A percentile compares a stretch with the other conserved stretches of the same genome.
Evolutionary conservation across 257 asterid genomes (phyloP).

Genomic region (Plantago ovata): DNA sequence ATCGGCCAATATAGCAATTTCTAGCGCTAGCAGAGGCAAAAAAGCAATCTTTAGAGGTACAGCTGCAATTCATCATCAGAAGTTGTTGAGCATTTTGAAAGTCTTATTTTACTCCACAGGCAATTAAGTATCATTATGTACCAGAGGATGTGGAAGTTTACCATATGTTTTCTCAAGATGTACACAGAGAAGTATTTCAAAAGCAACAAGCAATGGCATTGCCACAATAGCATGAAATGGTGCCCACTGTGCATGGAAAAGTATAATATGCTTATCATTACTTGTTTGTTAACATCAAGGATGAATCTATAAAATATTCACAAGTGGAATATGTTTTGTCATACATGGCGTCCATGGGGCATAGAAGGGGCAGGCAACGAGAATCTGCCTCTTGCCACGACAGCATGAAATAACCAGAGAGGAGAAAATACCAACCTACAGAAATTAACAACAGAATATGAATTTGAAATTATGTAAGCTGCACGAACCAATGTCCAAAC

Average conservation of each 20-base stretch:
- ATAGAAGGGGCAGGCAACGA: slow-evolving; percentile 96
- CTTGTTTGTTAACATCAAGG: neutral
- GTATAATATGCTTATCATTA: slow-evolving; percentile 18
- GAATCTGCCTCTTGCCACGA: slow-evolving; percentile 95
- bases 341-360: slow-evolving; percentile 92
- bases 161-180: slow-evolving; percentile 67
- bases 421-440: slow-evolving; percentile 80
- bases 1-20: slow-evolving; percentile 80
- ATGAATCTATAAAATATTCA: neutral
- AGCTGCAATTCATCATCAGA: slow-evolving; percentile 52
- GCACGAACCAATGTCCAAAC: neutral
- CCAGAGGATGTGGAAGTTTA: slow-evolving; percentile 28
- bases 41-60: slow-evolving; percentile 89
- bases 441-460: slow-evolving; percentile 9
- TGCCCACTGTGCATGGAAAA: slow-evolving; percentile 76
- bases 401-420: slow-evolving; percentile 90
- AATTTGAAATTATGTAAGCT: neutral
- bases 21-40: slow-evolving; percentile 78
- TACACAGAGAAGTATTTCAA: slow-evolving; percentile 87
- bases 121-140: slow-evolving; percentile 10
- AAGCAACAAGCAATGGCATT: slow-evolving; percentile 83
- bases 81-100: slow-evolving; percentile 18
- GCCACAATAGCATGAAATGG: slow-evolving; percentile 90
- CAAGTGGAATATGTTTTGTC: slow-evolving; percentile 20
- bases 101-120: neutral